Evolutionary conservation across 345 rosid genomes (phyloP).

Genomic region (Arabidopsis thaliana): DNA sequence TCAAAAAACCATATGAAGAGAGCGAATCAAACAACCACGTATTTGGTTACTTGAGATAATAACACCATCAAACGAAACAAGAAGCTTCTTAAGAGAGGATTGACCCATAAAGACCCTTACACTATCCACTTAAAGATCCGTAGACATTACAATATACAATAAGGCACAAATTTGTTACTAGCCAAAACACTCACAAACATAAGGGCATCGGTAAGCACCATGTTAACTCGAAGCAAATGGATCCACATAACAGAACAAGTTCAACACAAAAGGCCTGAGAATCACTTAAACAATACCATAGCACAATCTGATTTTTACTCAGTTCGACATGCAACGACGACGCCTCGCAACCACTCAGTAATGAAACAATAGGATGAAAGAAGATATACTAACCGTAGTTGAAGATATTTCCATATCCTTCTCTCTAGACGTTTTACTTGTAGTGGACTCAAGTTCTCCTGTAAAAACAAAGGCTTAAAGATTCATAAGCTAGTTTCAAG

Average conservation of each 20-base stretch:
- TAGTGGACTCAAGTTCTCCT: conserved; percentile 23
- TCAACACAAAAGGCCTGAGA: background rate
- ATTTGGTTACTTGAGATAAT: conserved; percentile 7
- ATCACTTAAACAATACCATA: background rate
- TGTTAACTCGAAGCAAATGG: background rate
- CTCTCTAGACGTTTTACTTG: conserved; percentile 14
- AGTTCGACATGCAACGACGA: too few relatives aligned
- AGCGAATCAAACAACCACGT: background rate
- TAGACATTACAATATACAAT: background rate
- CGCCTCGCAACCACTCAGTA: background rate
- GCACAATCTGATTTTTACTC: background rate
- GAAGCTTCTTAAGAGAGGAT: background rate
- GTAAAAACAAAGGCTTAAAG: background rate
- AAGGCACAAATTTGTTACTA: background rate
- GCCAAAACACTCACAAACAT: background rate
- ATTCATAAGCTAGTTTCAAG: conserved; percentile 25
- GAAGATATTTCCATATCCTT: conserved; percentile 15
- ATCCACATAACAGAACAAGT: background rate
- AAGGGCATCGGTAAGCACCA: background rate
- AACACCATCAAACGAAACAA: background rate
- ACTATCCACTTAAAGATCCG: background rate
- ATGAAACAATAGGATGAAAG: background rate
- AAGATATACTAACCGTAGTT: conserved; percentile 22
- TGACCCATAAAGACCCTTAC: background rate
- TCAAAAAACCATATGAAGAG: background rate